These are phyloP conservation scores for Jaapia argillacea DNA, from an alignment of 768 basidiomycete genomes.

Conservation along the genomic window DNA sequence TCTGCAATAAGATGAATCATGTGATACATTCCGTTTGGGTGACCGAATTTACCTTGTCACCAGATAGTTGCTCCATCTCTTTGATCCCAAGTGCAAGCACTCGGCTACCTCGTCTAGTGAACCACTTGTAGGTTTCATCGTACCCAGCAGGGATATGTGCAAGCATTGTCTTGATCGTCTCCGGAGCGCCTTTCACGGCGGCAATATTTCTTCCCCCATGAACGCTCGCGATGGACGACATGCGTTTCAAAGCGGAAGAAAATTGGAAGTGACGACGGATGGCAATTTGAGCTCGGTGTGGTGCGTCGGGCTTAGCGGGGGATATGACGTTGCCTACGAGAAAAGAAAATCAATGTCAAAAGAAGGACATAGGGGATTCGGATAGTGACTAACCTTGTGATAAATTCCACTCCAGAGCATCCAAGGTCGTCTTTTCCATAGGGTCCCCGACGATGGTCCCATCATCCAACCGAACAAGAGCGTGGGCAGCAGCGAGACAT, in stretches of 20 bases:
- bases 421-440: conserved; percentile 96
- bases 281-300: conserved; percentile 49
- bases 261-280: conserved; percentile 96
- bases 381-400: too few relatives aligned
- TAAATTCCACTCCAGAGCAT: conserved; percentile 87
- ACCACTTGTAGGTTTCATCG: conserved; percentile 93
- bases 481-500: conserved; percentile 91
- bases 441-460: conserved; percentile 94
- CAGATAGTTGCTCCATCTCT: conserved; percentile 60
- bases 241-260: conserved; percentile 93
- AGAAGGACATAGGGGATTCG: neutral
- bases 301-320: conserved; percentile 38
- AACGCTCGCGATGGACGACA: conserved; percentile 80
- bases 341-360: conserved; percentile 3
- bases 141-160: conserved; percentile 63
- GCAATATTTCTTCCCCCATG: conserved; percentile 50
- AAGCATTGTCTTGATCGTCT: conserved; percentile 91
- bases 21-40: neutral
- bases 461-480: conserved; percentile 89
- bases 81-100: conserved; percentile 89
- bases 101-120: conserved; percentile 85
- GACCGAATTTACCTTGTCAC: conserved; percentile 54
- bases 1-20: conserved; percentile 33
- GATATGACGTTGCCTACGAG: conserved; percentile 53
- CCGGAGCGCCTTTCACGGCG: conserved; percentile 94